phyloP scores from a whole-genome alignment of 176 grass and related monocot genomes.

The Hyparrhenia diplandra region DNA sequence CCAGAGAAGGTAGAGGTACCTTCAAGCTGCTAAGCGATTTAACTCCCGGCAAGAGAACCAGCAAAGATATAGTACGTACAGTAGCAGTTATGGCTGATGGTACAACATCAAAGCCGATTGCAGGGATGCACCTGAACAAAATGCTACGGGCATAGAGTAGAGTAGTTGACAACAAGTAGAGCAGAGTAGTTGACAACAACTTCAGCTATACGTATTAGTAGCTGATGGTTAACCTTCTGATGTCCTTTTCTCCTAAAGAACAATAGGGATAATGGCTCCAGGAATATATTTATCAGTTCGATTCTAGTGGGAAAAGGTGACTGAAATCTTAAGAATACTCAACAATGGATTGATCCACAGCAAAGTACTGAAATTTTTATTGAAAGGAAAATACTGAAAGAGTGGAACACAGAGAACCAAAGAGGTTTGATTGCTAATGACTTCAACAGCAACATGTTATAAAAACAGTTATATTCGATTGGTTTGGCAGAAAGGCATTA shows the following conservation, averaged over 20 bases:
- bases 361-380: conserved; percentile 12
- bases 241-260: background rate
- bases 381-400: conserved; percentile 22
- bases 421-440: background rate
- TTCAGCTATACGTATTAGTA: background rate
- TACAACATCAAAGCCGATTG: background rate
- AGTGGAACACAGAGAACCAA: background rate
- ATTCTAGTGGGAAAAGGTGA: background rate
- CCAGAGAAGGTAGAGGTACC: background rate
- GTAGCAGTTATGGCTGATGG: background rate
- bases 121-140: conserved; percentile 2
- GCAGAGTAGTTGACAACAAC: background rate
- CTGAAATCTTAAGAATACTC: conserved; percentile 1
- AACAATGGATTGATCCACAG: background rate
- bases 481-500: conserved; percentile 1
- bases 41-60: background rate
- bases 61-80: background rate
- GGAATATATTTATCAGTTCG: background rate
- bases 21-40: background rate
- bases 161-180: background rate
- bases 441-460: conserved; percentile 10
- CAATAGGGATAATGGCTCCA: background rate
- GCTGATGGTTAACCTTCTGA: background rate
- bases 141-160: background rate
- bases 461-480: conserved; percentile 11